Base-by-base conservation (phyloP, 2,329 filamentous ascomycete species). In the Metarhizium sp. region DNA sequence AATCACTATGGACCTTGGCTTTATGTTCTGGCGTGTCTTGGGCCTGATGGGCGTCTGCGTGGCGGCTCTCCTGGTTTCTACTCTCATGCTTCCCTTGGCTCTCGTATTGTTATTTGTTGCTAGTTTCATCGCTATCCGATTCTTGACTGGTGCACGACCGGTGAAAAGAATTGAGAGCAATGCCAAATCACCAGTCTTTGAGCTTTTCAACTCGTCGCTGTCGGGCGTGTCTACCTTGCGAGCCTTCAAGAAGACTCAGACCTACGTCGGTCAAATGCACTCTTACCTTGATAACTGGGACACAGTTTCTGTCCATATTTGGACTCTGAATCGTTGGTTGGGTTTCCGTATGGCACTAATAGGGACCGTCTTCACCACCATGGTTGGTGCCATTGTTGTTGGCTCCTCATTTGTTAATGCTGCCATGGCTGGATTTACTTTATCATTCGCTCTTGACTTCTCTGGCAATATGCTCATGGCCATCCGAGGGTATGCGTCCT, bases 301-400 rank as follows among this genome's bases (percentile, higher is more conserved):
- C 34, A 78, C 80, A 8, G 79, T 86, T 0, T 83, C 80, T 34
- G 87, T 82, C 75, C 80, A 88, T 62, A 72, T 87, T 52, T 87
- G 82, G 80, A 75, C 88, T 2, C 86, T 89, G 66, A 89, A 89
- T 65, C 79, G 87, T 36, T 92, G 88, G 88, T 80, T 92, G 72
- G 80, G 82, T 30, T 85, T 87, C 71, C 80, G 88, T 4, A 86
- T 92, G 79, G 77, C 80, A 18, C 65, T 87, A 14, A 75, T 91
- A 2, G 88, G 87, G 2, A 84, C 84, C 1, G 61, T 84, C 18
- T 92, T 92, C 67, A 79, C 85, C 4, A 78, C 80, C 0, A 72
- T 84, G 25, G 84, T 88, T 3, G 83, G 85, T 0, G 73, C 79
- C 2, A 72, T 90, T 18, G 82, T 91, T 43, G 77, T 90, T 34